Conservation (phyloP, 73 alveolate genomes). For the Halteria grandinella region DNA sequence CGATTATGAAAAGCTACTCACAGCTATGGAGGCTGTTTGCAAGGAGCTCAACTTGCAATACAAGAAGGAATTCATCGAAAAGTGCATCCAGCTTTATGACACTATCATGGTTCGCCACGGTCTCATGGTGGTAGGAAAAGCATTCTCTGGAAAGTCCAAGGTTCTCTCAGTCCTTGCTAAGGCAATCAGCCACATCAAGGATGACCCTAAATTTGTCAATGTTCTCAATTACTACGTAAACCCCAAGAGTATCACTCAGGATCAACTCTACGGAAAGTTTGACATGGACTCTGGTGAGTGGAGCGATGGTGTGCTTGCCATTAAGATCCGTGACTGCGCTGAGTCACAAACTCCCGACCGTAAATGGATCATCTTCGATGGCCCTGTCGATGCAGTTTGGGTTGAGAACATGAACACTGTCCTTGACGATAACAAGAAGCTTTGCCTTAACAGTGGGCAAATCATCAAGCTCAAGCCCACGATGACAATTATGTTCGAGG, state of each 20-base stretch:
- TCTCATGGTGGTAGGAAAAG: slow-evolving; percentile 96
- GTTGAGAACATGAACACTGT: slow-evolving; percentile 99
- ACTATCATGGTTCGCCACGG: slow-evolving; percentile 99
- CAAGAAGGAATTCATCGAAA: slow-evolving; percentile 86
- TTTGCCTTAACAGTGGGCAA: slow-evolving; percentile 95
- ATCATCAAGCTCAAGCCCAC: slow-evolving; percentile 90
- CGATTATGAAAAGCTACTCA: slow-evolving; percentile 89
- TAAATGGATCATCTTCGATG: slow-evolving; percentile 97
- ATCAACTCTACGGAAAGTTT: slow-evolving; percentile 86
- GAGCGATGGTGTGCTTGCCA: slow-evolving; percentile 94
- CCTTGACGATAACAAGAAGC: slow-evolving; percentile 97
- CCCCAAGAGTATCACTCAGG: slow-evolving; percentile 93
- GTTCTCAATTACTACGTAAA: slow-evolving; percentile 70
- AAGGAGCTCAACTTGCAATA: slow-evolving; percentile 86
- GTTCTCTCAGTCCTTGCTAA: slow-evolving; percentile 84
- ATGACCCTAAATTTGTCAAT: slow-evolving; percentile 71
- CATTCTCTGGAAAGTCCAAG: slow-evolving; percentile 91
- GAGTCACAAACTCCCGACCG: slow-evolving; percentile 87
- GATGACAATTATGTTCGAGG: slow-evolving; percentile 94
- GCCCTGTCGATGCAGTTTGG: slow-evolving; percentile 99
- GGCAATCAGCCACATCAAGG: slow-evolving; percentile 75
- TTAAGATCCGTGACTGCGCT: slow-evolving; percentile 86
- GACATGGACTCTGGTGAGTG: slow-evolving; percentile 93
- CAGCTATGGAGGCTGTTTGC: slow-evolving; percentile 83
- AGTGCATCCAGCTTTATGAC: slow-evolving; percentile 97